Base-by-base conservation (phyloP, 495 filamentous ascomycete species). In the Polyplosphaeria fusca region DNA sequence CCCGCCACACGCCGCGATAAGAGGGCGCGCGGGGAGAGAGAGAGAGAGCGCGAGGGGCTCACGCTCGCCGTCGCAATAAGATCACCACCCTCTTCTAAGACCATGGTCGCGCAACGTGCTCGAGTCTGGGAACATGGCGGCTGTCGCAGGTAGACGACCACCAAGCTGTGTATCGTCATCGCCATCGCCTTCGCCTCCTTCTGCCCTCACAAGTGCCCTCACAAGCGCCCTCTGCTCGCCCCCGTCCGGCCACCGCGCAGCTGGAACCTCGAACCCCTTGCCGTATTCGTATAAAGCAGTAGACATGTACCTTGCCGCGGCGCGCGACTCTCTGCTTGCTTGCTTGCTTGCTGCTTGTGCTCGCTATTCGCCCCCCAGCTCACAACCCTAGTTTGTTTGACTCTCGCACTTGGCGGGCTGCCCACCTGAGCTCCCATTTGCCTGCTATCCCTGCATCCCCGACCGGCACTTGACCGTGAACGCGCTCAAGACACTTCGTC, bases 401-500 rank as follows among this genome's bases (percentile, higher is more conserved):
- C 7, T 14, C 7, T 35, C 49, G 27, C 45, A 3, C 45, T 61
- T 55, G 58, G 51, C 46, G 44, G 46, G 54, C 60, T 63, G 48
- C 32, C 47, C 60, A 42, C 60, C 37, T 63, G 60, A 28, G 30
- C 25, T 58, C 24, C 60, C 22, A 58, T 62, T 63, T 63, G 60
- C 60, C 54, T 27, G 25, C 38, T 48, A 14, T 35, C 30, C 30
- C 30, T n/a, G 47, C 43, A 47, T 25, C 47, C 42, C 32, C 41
- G 54, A 58, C 54, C 14, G 7, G 30, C 30, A 35, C 7, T 53
- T 37, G 3, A 25, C 12, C 20, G 30, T 19, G 23, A 19, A 30
- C 20, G 20, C 28, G 16, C 50, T 49, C 19, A 42, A 54, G 54
- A 56, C 54, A 62, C 30, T 1, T 24, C 24, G 45, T 24, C 47